A percentile compares a stretch with the other conserved stretches of the same genome.
Evolutionary conservation across 2,329 filamentous ascomycete species (phyloP).

Genomic region (Ceratocystis papillata): DNA sequence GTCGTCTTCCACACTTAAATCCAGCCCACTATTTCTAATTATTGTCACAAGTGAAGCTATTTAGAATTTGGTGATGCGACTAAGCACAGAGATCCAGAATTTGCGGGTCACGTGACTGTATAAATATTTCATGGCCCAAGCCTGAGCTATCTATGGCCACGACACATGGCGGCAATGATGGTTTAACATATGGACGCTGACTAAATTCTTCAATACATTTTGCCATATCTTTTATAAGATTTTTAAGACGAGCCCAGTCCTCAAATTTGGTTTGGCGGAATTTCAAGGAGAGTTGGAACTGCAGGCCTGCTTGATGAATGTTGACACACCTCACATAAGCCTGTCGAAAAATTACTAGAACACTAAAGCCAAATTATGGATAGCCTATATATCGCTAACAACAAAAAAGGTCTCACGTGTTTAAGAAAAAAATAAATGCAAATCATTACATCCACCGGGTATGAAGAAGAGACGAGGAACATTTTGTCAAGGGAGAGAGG

Average conservation of each 20-base stretch:
- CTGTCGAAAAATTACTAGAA: too few relatives aligned
- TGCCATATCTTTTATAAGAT: too few relatives aligned
- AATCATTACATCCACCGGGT: conserved; percentile 7
- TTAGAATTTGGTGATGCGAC: conserved; percentile 23
- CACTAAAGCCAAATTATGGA: too few relatives aligned
- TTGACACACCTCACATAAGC: too few relatives aligned
- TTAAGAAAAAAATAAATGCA: neutral
- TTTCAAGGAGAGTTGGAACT: too few relatives aligned
- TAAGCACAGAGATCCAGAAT: conserved; percentile 14
- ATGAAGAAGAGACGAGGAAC: neutral
- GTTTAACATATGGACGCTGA: too few relatives aligned
- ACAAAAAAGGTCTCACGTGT: neutral
- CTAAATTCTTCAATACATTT: too few relatives aligned
- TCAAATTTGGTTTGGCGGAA: too few relatives aligned
- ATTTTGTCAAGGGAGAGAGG: neutral
- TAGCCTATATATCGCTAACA: too few relatives aligned
- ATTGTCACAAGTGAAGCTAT: conserved; percentile 16
- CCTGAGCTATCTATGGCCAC: neutral
- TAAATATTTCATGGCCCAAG: neutral
- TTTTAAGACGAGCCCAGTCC: too few relatives aligned
- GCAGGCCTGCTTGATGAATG: too few relatives aligned
- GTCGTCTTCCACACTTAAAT: conserved; percentile 2
- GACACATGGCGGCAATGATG: neutral
- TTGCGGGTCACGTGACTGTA: conserved; percentile 22
- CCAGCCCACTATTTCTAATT: conserved; percentile 15